Conservation (phyloP, 768 basidiomycete genomes). For the Suillus variegatus region DNA sequence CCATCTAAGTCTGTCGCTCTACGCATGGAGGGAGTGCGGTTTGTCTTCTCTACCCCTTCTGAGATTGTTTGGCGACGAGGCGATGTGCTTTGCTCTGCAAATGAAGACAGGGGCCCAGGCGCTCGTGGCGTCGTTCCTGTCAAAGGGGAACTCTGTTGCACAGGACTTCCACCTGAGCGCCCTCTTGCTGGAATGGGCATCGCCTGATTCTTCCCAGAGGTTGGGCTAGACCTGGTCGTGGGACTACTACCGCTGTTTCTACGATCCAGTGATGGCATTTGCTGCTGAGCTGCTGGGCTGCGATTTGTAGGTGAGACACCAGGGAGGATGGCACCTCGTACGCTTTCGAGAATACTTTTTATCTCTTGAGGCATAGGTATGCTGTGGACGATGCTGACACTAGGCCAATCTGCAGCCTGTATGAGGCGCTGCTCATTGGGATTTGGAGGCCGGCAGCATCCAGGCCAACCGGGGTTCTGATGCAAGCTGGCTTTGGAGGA, state of each 20-base stretch:
- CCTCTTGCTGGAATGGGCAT: conserved; percentile 44
- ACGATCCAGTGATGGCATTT: conserved; percentile 42
- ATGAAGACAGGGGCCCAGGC: conserved; percentile 37
- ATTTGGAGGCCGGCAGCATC: conserved; percentile 81
- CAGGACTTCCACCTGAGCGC: conserved; percentile 54
- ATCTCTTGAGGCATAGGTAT: conserved; percentile 74
- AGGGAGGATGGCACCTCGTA: conserved; percentile 40
- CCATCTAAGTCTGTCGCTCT: conserved; percentile 59
- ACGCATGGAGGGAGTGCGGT: conserved; percentile 62
- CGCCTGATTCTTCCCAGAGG: conserved; percentile 41
- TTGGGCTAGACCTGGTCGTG: conserved; percentile 25
- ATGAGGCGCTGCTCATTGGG: conserved; percentile 61
- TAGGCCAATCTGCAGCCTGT: conserved; percentile 75
- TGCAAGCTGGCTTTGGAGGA: conserved; percentile 55
- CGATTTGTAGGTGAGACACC: conserved; percentile 32
- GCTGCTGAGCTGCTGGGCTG: conserved; percentile 30
- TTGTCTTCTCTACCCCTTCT: conserved; percentile 56
- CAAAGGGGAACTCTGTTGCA: conserved; percentile 24
- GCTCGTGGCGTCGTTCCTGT: conserved; percentile 33
- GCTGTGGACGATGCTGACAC: conserved; percentile 74
- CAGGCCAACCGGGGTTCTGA: conserved; percentile 82
- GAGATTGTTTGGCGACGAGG: conserved; percentile 51
- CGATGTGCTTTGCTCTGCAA: conserved; percentile 44
- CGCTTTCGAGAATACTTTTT: conserved; percentile 63
- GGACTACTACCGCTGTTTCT: conserved; percentile 44